These are phyloP conservation scores for Colletotrichum orchidophilum DNA, from an alignment of 2,329 filamentous ascomycete genomes.

Conservation along the genomic window DNA sequence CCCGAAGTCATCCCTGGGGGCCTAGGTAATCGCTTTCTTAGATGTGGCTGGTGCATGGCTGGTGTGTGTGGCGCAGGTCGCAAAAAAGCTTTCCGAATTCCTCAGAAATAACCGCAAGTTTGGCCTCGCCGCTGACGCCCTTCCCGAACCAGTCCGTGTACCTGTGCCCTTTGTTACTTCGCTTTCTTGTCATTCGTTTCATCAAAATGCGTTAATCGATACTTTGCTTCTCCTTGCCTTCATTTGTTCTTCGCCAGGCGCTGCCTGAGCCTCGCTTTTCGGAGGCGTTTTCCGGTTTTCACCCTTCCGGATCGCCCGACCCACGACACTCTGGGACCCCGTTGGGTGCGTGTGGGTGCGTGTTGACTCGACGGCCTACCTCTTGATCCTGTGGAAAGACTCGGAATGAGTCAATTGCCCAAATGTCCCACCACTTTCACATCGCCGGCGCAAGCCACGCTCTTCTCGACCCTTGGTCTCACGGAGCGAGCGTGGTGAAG, in stretches of 20 bases:
- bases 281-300: neutral
- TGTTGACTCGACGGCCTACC: neutral
- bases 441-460: conserved; percentile 24
- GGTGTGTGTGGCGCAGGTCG: neutral
- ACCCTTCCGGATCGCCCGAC: neutral
- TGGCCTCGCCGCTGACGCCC: conserved; percentile 1
- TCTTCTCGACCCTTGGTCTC: conserved; percentile 42
- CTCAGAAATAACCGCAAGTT: neutral
- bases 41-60: neutral
- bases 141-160: neutral
- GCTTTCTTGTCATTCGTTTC: conserved; percentile 21
- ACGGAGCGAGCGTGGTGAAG: conserved; percentile 46
- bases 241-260: neutral
- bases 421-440: conserved; percentile 33
- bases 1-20: too few relatives aligned
- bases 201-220: conserved; percentile 17
- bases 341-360: neutral
- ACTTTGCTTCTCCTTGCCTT: neutral
- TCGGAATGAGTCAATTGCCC: neutral
- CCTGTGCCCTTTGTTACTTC: neutral
- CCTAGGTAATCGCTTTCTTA: too few relatives aligned
- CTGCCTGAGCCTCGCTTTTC: neutral
- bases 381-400: neutral
- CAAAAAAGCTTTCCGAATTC: conserved; percentile 1
- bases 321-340: conserved; percentile 3